Percentiles rank a stretch among this genome's conserved stretches.
These are phyloP conservation scores for Porpolomopsis calyptriformis DNA, from an alignment of 768 basidiomycete species.

Conservation along the genomic window DNA sequence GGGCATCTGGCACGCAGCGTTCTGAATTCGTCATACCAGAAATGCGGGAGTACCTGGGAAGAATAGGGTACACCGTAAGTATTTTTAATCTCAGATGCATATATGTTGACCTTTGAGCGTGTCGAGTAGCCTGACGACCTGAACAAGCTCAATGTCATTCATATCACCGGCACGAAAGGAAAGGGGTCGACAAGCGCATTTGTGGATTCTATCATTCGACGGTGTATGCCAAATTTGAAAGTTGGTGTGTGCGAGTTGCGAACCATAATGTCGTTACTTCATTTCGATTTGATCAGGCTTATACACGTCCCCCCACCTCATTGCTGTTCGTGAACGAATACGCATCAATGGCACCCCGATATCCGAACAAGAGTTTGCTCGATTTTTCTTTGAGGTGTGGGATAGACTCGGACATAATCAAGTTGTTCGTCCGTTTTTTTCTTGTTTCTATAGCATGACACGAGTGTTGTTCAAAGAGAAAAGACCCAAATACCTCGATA, in stretches of 20 bases:
- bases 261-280: slow-evolving; percentile 1
- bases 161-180: slow-evolving; percentile 96
- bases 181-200: slow-evolving; percentile 98
- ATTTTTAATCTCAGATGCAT: not conserved
- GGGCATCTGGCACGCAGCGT: slow-evolving; percentile 56
- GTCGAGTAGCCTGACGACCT: slow-evolving; percentile 61
- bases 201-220: slow-evolving; percentile 74
- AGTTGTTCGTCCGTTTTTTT: slow-evolving; percentile 29
- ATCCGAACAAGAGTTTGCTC: slow-evolving; percentile 79
- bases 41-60: slow-evolving; percentile 79
- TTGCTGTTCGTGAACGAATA: slow-evolving; percentile 92
- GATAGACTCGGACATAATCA: slow-evolving; percentile 60
- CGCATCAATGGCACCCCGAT: slow-evolving; percentile 85
- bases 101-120: not conserved
- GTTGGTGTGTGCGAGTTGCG: slow-evolving; percentile 46
- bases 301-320: slow-evolving; percentile 94
- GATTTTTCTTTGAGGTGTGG: slow-evolving; percentile 96
- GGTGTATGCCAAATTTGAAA: slow-evolving; percentile 63
- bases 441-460: slow-evolving; percentile 8
- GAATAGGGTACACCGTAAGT: slow-evolving; percentile 80
- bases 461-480: slow-evolving; percentile 28
- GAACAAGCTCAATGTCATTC: slow-evolving; percentile 83
- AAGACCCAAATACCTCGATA: slow-evolving; percentile 37
- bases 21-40: slow-evolving; percentile 67
- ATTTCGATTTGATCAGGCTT: slow-evolving; percentile 44